Conservation (phyloP, 495 filamentous ascomycete species). For the Eremomyces bilateralis region DNA sequence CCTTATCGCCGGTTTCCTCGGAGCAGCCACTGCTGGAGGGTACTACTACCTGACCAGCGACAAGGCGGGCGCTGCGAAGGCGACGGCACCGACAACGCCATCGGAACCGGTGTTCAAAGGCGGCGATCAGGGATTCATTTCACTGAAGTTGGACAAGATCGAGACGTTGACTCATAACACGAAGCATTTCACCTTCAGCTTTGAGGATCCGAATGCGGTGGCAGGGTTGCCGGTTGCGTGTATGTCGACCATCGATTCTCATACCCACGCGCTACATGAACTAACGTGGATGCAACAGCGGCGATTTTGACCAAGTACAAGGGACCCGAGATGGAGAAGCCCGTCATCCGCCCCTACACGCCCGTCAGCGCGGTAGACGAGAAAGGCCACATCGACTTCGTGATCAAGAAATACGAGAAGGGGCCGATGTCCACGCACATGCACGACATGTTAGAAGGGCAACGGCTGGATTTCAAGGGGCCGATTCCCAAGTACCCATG, state of each 20-base stretch:
- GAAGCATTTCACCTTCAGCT: slow-evolving; percentile 63
- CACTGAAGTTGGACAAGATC: slow-evolving; percentile 56
- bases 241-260: slow-evolving; percentile 12
- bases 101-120: slow-evolving; percentile 48
- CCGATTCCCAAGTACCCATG: slow-evolving; percentile 88
- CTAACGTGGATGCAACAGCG: slow-evolving; percentile 22
- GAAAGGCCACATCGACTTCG: slow-evolving; percentile 62
- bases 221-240: slow-evolving; percentile 63
- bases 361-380: slow-evolving; percentile 57
- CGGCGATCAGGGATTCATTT: slow-evolving; percentile 68
- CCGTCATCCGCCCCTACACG: slow-evolving; percentile 77
- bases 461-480: slow-evolving; percentile 76
- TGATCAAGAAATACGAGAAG: slow-evolving; percentile 76
- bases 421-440: slow-evolving; percentile 83
- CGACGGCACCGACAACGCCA: slow-evolving; percentile 5
- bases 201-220: slow-evolving; percentile 65
- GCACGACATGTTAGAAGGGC: slow-evolving; percentile 57
- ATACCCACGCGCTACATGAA: neutral
- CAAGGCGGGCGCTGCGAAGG: slow-evolving; percentile 9
- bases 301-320: slow-evolving; percentile 78
- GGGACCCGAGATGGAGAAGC: slow-evolving; percentile 54
- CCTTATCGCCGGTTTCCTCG: slow-evolving; percentile 9
- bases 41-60: slow-evolving; percentile 14
- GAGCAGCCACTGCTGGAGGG: slow-evolving; percentile 9
- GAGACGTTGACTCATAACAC: slow-evolving; percentile 71